Conservation (phyloP, 139 green algal species). For the Yamagishiella unicocca region DNA sequence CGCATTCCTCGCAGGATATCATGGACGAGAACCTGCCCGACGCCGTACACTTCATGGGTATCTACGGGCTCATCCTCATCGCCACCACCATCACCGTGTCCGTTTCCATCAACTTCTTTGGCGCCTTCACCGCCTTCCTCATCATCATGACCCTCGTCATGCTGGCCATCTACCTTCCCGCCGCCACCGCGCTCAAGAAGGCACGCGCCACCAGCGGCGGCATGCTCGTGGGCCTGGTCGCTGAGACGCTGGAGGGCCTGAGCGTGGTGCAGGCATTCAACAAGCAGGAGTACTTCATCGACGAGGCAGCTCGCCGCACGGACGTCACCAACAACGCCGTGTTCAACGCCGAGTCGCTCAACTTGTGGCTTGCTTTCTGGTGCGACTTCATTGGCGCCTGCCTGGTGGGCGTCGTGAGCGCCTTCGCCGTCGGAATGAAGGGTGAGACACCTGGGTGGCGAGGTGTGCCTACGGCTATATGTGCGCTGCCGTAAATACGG, state of each 20-base stretch:
- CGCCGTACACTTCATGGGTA: conserved; percentile 67
- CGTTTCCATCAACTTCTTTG: conserved; percentile 71
- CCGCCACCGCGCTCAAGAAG: conserved; percentile 74
- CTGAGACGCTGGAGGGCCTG: conserved; percentile 74
- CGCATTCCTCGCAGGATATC: conserved; percentile 62
- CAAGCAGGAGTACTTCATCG: conserved; percentile 59
- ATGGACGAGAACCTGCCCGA: conserved; percentile 75
- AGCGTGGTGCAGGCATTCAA: conserved; percentile 66
- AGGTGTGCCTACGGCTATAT: not conserved
- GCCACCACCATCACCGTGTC: conserved; percentile 73
- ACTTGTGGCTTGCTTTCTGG: conserved; percentile 78
- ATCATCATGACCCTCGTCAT: conserved; percentile 66
- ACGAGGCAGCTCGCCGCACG: conserved; percentile 55
- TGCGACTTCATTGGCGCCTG: conserved; percentile 76
- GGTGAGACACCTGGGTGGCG: not conserved
- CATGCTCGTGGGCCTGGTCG: conserved; percentile 69
- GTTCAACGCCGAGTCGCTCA: conserved; percentile 71
- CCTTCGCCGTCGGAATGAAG: conserved; percentile 65
- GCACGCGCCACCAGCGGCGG: conserved; percentile 57
- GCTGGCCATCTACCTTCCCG: conserved; percentile 72
- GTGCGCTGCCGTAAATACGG: not conserved
- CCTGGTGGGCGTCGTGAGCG: conserved; percentile 69
- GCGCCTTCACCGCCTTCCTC: conserved; percentile 65
- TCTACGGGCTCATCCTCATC: conserved; percentile 75
- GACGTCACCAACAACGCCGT: conserved; percentile 52